Base-by-base conservation (phyloP, 495 filamentous ascomycete species). In the Neurospora sp. region DNA sequence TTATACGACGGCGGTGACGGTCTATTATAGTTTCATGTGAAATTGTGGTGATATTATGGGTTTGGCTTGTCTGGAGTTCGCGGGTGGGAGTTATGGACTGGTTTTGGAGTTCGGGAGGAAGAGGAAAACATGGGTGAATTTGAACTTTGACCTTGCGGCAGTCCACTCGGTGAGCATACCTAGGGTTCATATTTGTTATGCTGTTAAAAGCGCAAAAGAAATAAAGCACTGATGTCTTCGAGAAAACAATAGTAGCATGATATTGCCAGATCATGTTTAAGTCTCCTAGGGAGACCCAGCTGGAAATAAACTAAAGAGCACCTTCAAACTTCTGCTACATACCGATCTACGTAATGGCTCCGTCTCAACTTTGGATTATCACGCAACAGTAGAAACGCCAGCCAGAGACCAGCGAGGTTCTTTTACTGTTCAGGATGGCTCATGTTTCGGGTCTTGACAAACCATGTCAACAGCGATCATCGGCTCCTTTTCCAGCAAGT, bases 1-100 rank as follows among this genome's bases (percentile, higher is more conserved):
- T 0, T 92, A 90, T 74, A 90, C 89, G 0, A 92, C 89, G 2
- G 37, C 78, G 9, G 83, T 91, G 48, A 91, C 89, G 7, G 69
- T 90, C 5, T 71, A 77, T 48, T 81, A 82, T 71, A 84, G 84
- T 48, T 85, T 86, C 45, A 31, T 78, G 66, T 77, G 39, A 74
- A 5, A 15, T 4, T 15, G 7, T 34, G 13, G 6, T 19, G 54
- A 4, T 34, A 11, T 6, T 54, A 24, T 21, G 21, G 11, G 9
- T 21, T 6, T 54, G 45, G 15, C 39, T 40, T 42, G 17, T n/a
- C n/a, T 24, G 42, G 45, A 28, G 54, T 62, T 34, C 0, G 3
- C 4, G 5, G 5, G 24, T 62, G 6, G 54, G 13, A 34, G 5
- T 19, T 34, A 62, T 15, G 21, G 28, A 62, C 7, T 0, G 11